phyloP scores from a whole-genome alignment of 768 basidiomycete species.

The Termitomyces sp. region DNA sequence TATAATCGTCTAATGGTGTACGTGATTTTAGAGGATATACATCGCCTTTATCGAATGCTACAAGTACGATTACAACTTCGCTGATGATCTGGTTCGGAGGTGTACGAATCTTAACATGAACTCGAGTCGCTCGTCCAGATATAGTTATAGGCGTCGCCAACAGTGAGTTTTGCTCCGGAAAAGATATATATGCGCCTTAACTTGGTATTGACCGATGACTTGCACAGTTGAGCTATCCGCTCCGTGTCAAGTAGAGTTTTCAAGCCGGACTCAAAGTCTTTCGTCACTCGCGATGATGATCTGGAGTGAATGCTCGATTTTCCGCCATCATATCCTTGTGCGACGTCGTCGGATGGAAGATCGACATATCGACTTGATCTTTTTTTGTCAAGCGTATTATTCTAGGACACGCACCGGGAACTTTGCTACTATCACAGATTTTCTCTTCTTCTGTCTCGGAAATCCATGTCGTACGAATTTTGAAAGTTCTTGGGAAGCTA shows the following conservation, averaged over 20 bases:
- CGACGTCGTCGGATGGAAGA: neutral
- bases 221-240: neutral
- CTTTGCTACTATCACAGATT: neutral
- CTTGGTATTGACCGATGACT: neutral
- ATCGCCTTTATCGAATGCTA: neutral
- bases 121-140: neutral
- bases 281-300: neutral
- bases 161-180: neutral
- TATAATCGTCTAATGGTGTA: too few species aligned
- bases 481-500: too few species aligned
- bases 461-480: too few species aligned
- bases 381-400: neutral
- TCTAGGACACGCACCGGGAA: too few species aligned
- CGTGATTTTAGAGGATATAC: neutral
- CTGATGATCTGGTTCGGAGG: neutral
- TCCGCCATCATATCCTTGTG: neutral
- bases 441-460: too few species aligned
- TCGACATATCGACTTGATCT: neutral
- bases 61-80: neutral
- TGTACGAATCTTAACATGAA: neutral
- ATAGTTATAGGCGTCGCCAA: too few species aligned
- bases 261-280: neutral
- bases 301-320: neutral
- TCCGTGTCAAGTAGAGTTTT: neutral
- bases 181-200: neutral